These are phyloP conservation scores for Eucalyptus sp. DNA, from an alignment of 345 rosid species.

Conservation along the genomic window DNA sequence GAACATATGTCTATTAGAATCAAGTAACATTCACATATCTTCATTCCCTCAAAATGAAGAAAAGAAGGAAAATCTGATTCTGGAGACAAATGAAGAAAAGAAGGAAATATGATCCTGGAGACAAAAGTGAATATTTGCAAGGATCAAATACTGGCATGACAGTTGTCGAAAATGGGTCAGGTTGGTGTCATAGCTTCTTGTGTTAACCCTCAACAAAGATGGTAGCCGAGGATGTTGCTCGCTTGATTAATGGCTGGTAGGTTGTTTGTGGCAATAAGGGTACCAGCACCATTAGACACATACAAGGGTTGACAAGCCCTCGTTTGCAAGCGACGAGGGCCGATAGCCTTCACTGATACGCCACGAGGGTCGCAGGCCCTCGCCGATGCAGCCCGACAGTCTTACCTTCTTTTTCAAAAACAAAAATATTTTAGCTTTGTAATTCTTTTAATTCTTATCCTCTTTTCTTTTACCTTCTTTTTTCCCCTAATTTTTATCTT, in stretches of 20 bases:
- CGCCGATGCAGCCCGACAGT: not conserved
- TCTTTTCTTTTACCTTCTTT: not conserved
- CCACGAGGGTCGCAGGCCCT: not conserved
- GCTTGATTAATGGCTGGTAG: not conserved
- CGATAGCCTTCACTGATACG: not conserved
- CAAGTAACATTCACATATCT: not conserved
- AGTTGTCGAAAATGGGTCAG: not conserved
- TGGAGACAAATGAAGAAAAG: not conserved
- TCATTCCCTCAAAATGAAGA: not conserved
- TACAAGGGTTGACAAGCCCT: not conserved
- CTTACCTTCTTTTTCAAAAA: not conserved
- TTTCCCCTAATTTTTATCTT: not conserved
- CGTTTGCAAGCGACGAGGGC: not conserved
- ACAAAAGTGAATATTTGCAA: not conserved
- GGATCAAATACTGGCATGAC: not conserved
- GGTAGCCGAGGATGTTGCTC: not conserved
- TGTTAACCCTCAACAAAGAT: not conserved
- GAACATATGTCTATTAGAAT: not conserved
- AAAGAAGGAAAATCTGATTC: no score
- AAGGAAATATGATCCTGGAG: not conserved
- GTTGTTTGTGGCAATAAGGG: not conserved
- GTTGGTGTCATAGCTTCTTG: not conserved
- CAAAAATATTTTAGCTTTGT: not conserved
- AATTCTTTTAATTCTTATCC: not conserved
- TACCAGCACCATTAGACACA: not conserved